Evolutionary conservation across 495 filamentous ascomycete species (phyloP).

Genomic region (Penicillium salamii): DNA sequence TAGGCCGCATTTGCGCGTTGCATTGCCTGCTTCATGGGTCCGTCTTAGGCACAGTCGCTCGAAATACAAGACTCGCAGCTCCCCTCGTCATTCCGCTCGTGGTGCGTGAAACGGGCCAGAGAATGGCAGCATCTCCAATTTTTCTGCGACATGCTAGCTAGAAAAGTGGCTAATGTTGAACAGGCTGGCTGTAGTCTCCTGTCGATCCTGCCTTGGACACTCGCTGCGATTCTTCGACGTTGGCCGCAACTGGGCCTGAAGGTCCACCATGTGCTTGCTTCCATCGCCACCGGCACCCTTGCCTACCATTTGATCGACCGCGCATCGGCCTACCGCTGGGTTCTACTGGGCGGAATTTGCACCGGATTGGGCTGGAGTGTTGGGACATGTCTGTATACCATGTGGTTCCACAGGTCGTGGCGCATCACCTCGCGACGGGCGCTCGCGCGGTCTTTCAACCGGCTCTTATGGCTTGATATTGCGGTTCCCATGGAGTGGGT

Average conservation of each 20-base stretch:
- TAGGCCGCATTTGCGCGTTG: slow-evolving; percentile 1
- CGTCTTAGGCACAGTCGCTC: neutral
- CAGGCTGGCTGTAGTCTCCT: slow-evolving; percentile 4
- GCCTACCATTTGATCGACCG: slow-evolving; percentile 2
- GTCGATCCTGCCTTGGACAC: slow-evolving; percentile 5
- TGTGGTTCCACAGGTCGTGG: slow-evolving; percentile 4
- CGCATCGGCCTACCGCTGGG: slow-evolving; percentile 2
- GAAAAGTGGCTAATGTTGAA: neutral
- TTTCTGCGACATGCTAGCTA: neutral
- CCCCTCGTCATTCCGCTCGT: slow-evolving; percentile 1
- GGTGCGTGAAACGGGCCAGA: neutral
- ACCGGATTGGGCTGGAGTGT: neutral
- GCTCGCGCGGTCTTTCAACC: neutral
- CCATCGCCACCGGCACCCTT: neutral
- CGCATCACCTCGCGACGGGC: neutral
- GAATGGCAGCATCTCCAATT: neutral
- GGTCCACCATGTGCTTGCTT: slow-evolving; percentile 1
- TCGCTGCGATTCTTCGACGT: slow-evolving; percentile 4
- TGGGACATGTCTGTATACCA: slow-evolving; percentile 1
- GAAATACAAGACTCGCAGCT: neutral
- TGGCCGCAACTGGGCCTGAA: slow-evolving; percentile 1
- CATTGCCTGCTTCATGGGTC: neutral
- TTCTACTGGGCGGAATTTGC: slow-evolving; percentile 5
- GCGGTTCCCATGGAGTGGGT: neutral
- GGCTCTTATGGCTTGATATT: slow-evolving; percentile 9